Conservation (phyloP, 495 filamentous ascomycete genomes). For the Tuber calosporum region DNA sequence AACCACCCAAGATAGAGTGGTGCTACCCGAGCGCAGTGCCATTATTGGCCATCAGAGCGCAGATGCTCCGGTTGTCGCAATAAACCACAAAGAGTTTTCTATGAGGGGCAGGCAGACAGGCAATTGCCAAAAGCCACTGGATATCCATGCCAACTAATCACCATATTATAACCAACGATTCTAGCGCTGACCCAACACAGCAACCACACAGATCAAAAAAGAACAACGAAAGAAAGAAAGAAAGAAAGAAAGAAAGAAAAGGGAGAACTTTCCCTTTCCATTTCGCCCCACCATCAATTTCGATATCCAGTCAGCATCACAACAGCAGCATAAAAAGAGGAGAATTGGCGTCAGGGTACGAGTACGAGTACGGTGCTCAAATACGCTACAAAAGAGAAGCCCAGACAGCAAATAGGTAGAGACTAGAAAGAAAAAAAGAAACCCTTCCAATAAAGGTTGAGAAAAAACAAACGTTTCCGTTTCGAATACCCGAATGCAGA, state of each 20-base stretch:
- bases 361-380: neutral
- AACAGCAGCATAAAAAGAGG: neutral
- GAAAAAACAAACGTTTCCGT: neutral
- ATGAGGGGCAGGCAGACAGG: neutral
- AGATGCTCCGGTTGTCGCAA: neutral
- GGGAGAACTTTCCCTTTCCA: neutral
- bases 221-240: too few relatives aligned
- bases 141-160: neutral
- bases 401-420: neutral
- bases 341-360: neutral
- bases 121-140: neutral
- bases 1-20: neutral
- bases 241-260: too few relatives aligned
- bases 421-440: neutral
- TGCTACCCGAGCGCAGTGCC: neutral
- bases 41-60: neutral
- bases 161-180: neutral
- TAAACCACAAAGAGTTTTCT: neutral
- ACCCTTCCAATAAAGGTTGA: neutral
- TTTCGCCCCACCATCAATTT: slow-evolving; percentile 2
- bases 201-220: neutral
- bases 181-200: neutral
- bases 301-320: neutral
- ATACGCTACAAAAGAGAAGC: neutral
- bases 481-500: slow-evolving; percentile 2